Percentiles rank a stretch among this genome's conserved stretches.
Evolutionary conservation across 768 basidiomycete species (phyloP).

Genomic region (Auriscalpium orientale): DNA sequence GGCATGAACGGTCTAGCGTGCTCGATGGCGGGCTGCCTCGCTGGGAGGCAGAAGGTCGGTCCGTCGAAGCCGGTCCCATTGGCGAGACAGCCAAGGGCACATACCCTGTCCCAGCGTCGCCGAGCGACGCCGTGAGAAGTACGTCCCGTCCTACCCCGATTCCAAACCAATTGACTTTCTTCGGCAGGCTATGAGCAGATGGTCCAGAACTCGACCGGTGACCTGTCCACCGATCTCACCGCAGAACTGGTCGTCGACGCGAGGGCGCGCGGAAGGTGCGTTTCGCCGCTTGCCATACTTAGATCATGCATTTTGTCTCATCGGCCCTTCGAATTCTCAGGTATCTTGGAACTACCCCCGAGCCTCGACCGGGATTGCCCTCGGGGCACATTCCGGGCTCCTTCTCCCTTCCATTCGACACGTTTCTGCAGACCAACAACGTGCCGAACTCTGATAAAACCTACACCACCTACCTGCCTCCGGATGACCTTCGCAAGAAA

Average conservation of each 20-base stretch:
- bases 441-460: constrained; percentile 25
- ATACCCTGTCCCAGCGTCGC: constrained; percentile 50
- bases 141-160: not conserved
- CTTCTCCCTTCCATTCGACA: constrained; percentile 73
- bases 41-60: constrained; percentile 64
- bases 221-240: constrained; percentile 33
- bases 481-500: constrained; percentile 48
- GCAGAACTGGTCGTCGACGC: constrained; percentile 83
- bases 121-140: constrained; percentile 25
- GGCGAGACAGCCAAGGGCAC: constrained; percentile 19
- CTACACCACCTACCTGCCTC: constrained; percentile 42
- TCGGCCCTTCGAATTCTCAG: constrained; percentile 30
- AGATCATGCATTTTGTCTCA: constrained; percentile 1
- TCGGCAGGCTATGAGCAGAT: constrained; percentile 72
- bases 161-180: not conserved
- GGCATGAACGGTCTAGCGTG: constrained; percentile 78
- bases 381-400: constrained; percentile 93
- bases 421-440: constrained; percentile 48
- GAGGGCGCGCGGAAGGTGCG: constrained; percentile 71
- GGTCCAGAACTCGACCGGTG: constrained; percentile 54
- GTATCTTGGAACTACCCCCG: constrained; percentile 73
- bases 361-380: constrained; percentile 81
- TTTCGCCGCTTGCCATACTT: constrained; percentile 3
- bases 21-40: constrained; percentile 89
- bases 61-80: constrained; percentile 35